Conservation (phyloP, 495 filamentous ascomycete genomes). For the Lepraria neglecta region DNA sequence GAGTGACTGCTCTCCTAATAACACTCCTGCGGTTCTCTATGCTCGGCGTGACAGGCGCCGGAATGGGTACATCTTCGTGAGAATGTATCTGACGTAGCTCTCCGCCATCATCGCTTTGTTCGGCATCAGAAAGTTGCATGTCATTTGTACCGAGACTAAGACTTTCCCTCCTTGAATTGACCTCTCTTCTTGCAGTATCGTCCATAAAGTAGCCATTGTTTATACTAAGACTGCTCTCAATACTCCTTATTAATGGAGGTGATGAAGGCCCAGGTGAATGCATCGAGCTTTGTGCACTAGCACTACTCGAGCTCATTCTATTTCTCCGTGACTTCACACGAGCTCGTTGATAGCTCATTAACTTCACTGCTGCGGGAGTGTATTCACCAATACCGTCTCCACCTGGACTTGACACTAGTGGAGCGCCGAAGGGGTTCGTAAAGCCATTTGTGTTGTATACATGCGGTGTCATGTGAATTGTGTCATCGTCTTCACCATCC, state of each 20-base stretch:
- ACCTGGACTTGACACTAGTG: constrained; percentile 43
- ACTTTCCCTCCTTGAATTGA: constrained; percentile 67
- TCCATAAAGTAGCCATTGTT: constrained; percentile 40
- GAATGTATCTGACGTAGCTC: constrained; percentile 32
- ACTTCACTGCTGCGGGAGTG: constrained; percentile 62
- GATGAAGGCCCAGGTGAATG: constrained; percentile 58
- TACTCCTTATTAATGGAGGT: constrained; percentile 57
- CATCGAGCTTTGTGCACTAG: constrained; percentile 63
- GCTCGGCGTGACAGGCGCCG: constrained; percentile 31
- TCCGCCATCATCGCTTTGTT: constrained; percentile 68
- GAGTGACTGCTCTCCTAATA: constrained; percentile 64
- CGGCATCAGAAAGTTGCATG: constrained; percentile 72
- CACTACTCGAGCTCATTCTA: constrained; percentile 59
- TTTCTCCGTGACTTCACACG: constrained; percentile 50
- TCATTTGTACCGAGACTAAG: constrained; percentile 82
- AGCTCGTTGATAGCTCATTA: constrained; percentile 70
- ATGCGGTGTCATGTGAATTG: constrained; percentile 64
- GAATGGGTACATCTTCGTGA: constrained; percentile 19
- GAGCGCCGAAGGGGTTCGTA: constrained; percentile 40
- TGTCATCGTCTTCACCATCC: constrained; percentile 75
- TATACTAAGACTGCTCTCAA: constrained; percentile 43
- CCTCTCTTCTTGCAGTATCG: constrained; percentile 38
- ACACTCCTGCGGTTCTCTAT: constrained; percentile 36
- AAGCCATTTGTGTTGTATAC: constrained; percentile 46
- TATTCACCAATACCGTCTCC: constrained; percentile 54